A percentile compares a stretch with the other conserved stretches of the same genome.
Evolutionary conservation across 2,329 filamentous ascomycete genomes (phyloP).

Genomic region (Pseudocercospora cruenta): DNA sequence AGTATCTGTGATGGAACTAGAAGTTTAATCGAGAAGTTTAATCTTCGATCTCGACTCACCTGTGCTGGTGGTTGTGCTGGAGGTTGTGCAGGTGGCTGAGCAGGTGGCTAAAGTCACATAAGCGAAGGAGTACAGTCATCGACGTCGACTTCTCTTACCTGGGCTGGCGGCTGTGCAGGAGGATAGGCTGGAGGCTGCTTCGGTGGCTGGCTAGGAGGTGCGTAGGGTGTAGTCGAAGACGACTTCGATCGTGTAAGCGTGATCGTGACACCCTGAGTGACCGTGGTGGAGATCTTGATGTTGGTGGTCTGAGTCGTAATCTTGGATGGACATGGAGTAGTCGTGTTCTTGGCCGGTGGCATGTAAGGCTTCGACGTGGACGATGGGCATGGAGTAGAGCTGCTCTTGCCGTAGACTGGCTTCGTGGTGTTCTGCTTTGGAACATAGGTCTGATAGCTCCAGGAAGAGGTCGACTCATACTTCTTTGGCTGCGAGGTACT

Average conservation of each 20-base stretch:
- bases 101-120: neutral
- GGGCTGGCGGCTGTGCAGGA: neutral
- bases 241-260: constrained; percentile 8
- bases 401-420: neutral
- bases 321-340: neutral
- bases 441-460: neutral
- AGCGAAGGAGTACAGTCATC: neutral
- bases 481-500: neutral
- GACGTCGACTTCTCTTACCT: neutral
- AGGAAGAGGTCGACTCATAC: neutral
- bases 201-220: neutral
- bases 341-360: neutral
- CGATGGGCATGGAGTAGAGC: neutral
- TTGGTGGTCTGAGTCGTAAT: constrained; percentile 4
- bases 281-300: neutral
- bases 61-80: neutral
- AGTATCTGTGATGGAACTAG: no score
- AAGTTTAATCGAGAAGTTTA: no score
- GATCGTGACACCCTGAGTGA: constrained; percentile 3
- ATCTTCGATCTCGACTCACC: neutral
- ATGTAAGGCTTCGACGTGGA: neutral
- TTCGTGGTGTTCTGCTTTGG: neutral
- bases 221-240: neutral
- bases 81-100: neutral
- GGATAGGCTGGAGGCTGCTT: neutral